Evolutionary conservation across 2,329 filamentous ascomycete species (phyloP), one percentile per base, ranked within the genome.

Genomic region (Aschersonia sp.): DNA sequence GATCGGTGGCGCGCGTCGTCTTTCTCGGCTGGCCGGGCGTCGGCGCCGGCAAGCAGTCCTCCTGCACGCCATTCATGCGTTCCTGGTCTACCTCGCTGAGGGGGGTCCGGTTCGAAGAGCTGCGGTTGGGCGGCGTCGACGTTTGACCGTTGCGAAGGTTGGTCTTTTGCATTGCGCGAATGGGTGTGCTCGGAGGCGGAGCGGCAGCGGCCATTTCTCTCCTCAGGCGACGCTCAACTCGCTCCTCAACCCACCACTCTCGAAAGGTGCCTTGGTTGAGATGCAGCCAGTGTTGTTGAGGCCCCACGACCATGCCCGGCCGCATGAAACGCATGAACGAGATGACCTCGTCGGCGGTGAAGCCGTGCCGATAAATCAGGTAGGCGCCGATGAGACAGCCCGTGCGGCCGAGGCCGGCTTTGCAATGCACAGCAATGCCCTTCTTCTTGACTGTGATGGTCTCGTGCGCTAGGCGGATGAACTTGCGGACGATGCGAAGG

Each of bases 291-390:
- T 98, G 92, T 68, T 98, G 92, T 63, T 98, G 92, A 40, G 92
- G 92, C 1, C 92, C 92, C 47, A 98, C 92, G 5, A 98, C 92
- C 92, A 98, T 98, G 47, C 92, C 92, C 0, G 92, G 92, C 50
- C 91, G 79, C 91, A 97, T 97, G 69, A 98, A 98, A 51, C 91
- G 83, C 91, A 98, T 97, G 66, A 89, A 98, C 3, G 89, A 85
- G 62, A 97, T 97, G 58, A 95, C 80, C 68, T 96, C 91, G 61
- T 97, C 95, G 54, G 92, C 92, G 5, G 91, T 97, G 66, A 97
- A 98, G 49, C 88, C 92, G 65, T 97, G 85, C 55, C 89, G 81
- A 72, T 98, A 98, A 61, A 98, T 97, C 51, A 98, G 75, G 61
- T 98, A 98, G 32, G 92, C 92, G 50, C 92, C 92, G 59, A 98